Evolutionary conservation across 768 basidiomycete species (phyloP).

Genomic region (Plicaturopsis crispa): DNA sequence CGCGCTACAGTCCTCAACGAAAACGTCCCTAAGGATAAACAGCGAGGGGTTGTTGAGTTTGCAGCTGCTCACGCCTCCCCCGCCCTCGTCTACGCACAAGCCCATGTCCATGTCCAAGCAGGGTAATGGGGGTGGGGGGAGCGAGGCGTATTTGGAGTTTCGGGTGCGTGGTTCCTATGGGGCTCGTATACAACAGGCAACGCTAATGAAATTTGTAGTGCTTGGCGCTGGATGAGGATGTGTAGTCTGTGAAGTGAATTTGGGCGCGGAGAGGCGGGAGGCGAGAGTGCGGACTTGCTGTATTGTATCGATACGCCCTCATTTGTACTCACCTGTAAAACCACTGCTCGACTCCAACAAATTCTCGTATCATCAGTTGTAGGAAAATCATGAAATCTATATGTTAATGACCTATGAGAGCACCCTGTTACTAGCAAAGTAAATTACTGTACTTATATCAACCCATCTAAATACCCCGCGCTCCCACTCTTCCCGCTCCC

Average conservation of each 20-base stretch:
- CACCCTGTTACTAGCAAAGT: too few species aligned
- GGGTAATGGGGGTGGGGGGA: slow-evolving; percentile 79
- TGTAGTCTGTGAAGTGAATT: too few species aligned
- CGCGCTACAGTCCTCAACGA: slow-evolving; percentile 77
- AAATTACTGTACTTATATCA: slow-evolving; percentile 17
- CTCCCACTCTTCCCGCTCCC: slow-evolving; percentile 19
- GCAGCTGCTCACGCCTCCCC: slow-evolving; percentile 83
- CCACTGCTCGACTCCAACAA: too few species aligned
- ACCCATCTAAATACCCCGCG: slow-evolving; percentile 33
- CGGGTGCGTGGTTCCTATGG: not conserved
- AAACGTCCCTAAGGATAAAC: slow-evolving; percentile 86
- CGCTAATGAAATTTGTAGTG: slow-evolving; percentile 1
- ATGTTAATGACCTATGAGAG: too few species aligned
- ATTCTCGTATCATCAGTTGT: too few species aligned
- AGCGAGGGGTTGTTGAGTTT: slow-evolving; percentile 75
- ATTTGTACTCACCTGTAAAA: too few species aligned
- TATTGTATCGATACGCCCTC: too few species aligned
- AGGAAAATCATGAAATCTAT: too few species aligned
- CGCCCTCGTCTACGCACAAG: slow-evolving; percentile 31
- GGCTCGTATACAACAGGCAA: not conserved
- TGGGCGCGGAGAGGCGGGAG: too few species aligned
- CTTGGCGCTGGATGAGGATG: not conserved
- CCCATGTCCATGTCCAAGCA: slow-evolving; percentile 42
- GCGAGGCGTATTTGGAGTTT: not conserved
- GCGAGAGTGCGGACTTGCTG: too few species aligned